phyloP scores from a whole-genome alignment of 106 monocot species.

The Acorus gramineus region DNA sequence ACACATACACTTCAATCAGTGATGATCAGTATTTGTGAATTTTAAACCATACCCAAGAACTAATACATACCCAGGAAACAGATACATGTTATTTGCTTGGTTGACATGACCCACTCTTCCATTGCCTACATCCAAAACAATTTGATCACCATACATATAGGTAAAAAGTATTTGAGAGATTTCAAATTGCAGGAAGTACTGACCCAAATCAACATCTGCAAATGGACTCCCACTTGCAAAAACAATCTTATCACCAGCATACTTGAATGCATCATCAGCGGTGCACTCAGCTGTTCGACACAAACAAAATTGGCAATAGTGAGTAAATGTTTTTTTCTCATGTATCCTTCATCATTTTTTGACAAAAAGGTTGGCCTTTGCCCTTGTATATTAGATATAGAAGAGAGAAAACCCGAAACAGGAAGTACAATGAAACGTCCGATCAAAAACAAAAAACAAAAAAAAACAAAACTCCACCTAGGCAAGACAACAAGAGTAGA shows the following conservation, averaged over 20 bases:
- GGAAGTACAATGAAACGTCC: too few relatives aligned
- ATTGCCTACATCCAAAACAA: slow-evolving; percentile 44
- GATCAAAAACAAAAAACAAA: too few relatives aligned
- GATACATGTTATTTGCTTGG: slow-evolving; percentile 99
- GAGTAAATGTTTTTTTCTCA: neutral
- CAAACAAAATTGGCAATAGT: neutral
- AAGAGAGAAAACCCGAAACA: too few relatives aligned
- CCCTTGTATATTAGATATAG: too few relatives aligned
- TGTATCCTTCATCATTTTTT: neutral
- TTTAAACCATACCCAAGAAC: neutral
- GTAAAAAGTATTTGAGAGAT: neutral
- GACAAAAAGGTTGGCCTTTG: too few relatives aligned
- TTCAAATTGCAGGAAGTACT: slow-evolving; percentile 5
- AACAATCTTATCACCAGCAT: slow-evolving; percentile 83
- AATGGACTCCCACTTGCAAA: slow-evolving; percentile 99
- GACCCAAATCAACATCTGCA: slow-evolving; percentile 74
- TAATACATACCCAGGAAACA: slow-evolving; percentile 87
- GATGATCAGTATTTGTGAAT: neutral
- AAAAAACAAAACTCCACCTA: too few relatives aligned
- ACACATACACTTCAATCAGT: slow-evolving; percentile 14
- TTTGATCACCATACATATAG: too few relatives aligned
- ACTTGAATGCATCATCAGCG: slow-evolving; percentile 80
- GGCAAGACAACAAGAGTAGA: too few relatives aligned
- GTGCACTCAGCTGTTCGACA: slow-evolving; percentile 76
- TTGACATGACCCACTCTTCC: slow-evolving; percentile 78